These are phyloP conservation scores for Leccinum subgranulosum DNA, from an alignment of 768 basidiomycete genomes.

Conservation along the genomic window DNA sequence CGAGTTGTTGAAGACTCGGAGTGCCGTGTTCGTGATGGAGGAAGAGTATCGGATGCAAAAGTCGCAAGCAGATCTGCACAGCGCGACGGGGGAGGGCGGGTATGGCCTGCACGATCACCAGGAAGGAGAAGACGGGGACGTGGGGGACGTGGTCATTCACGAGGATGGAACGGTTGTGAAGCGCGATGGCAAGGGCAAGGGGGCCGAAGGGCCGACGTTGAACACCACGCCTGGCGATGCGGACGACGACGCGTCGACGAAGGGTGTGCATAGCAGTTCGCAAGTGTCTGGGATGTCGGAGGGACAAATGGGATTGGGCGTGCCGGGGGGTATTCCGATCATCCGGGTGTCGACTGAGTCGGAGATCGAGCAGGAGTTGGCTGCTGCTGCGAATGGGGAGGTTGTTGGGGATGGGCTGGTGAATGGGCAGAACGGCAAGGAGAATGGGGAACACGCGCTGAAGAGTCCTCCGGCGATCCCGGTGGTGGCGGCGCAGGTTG, in stretches of 20 bases:
- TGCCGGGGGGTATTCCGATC: conserved; percentile 46
- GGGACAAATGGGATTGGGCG: conserved; percentile 16
- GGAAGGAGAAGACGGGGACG: not conserved
- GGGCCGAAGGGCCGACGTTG: conserved; percentile 1
- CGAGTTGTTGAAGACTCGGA: conserved; percentile 93
- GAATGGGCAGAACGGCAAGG: conserved; percentile 5
- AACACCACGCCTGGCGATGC: conserved; percentile 8
- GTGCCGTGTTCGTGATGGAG: conserved; percentile 97
- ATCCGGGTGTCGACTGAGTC: conserved; percentile 78
- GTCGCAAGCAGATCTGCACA: conserved; percentile 65
- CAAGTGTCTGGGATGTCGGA: conserved; percentile 25
- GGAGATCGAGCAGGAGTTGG: conserved; percentile 46
- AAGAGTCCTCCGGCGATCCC: conserved; percentile 21
- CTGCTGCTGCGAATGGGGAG: conserved; percentile 28
- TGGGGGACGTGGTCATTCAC: conserved; percentile 46
- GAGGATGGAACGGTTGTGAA: conserved; percentile 57
- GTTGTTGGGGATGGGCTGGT: not conserved
- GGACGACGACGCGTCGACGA: conserved; percentile 72
- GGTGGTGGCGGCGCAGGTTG: conserved; percentile 36
- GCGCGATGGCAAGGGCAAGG: conserved; percentile 6
- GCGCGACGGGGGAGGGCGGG: conserved; percentile 20
- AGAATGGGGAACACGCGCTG: conserved; percentile 17
- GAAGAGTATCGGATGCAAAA: conserved; percentile 99
- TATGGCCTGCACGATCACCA: conserved; percentile 17
- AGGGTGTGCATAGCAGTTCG: conserved; percentile 45